Evolutionary conservation across 78 protist species (phyloP).

Genomic region (Cavenderia fasciculata): DNA sequence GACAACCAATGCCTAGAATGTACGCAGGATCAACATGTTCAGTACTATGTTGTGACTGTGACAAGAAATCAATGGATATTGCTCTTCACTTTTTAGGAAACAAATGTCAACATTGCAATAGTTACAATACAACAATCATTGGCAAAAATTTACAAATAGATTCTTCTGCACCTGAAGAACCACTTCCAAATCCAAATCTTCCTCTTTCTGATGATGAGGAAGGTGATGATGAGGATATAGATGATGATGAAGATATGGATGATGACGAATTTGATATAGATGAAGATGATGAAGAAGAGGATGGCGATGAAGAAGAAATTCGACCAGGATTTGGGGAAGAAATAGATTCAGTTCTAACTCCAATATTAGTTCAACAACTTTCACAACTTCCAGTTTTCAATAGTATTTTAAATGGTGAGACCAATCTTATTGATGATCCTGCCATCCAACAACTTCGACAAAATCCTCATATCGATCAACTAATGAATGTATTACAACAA

Average conservation of each 20-base stretch:
- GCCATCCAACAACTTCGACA: too few relatives aligned
- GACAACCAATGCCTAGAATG: constrained; percentile 76
- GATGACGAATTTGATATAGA: background rate
- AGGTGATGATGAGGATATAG: constrained; percentile 7
- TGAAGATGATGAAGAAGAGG: constrained; percentile 30
- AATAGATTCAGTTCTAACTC: too few relatives aligned
- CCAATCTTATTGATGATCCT: too few relatives aligned
- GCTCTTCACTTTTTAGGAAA: constrained; percentile 69
- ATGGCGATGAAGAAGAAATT: too few relatives aligned
- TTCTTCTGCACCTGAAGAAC: background rate
- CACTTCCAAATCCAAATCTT: background rate
- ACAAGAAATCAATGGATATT: background rate
- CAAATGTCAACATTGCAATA: constrained; percentile 70
- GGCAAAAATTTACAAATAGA: constrained; percentile 25
- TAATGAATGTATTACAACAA: too few relatives aligned
- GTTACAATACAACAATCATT: constrained; percentile 70
- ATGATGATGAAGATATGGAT: constrained; percentile 5
- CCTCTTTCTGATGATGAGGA: background rate
- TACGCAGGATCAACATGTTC: constrained; percentile 42
- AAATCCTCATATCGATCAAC: too few relatives aligned
- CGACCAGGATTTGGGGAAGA: too few relatives aligned
- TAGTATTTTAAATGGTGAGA: too few relatives aligned
- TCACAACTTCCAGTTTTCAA: too few relatives aligned
- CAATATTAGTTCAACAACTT: too few relatives aligned
- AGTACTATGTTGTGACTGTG: constrained; percentile 83